Percentiles rank a stretch among this genome's conserved stretches.
Evolutionary conservation across 257 asterid species (phyloP).

Genomic region (Jaltomata sinuosa): DNA sequence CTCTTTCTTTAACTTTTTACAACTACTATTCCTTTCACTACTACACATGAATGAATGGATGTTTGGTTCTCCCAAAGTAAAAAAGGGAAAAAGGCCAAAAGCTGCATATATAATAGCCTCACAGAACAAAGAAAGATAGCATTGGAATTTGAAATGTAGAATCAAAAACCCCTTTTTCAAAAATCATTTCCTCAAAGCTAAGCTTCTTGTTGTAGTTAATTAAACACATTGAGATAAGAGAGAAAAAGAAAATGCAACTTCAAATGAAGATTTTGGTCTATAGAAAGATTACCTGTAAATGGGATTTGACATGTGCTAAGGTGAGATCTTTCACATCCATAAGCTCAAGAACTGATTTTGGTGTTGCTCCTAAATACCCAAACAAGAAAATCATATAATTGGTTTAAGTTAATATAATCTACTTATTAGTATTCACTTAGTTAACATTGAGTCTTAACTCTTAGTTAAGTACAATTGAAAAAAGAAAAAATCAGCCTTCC

Average conservation of each 20-base stretch:
- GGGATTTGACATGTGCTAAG: slow-evolving; percentile 92
- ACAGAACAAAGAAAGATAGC: slow-evolving; percentile 23
- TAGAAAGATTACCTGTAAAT: slow-evolving; percentile 56
- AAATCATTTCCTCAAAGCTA: background rate
- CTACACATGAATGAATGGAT: slow-evolving; percentile 29
- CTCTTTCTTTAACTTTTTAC: background rate
- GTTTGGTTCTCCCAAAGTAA: slow-evolving; percentile 43
- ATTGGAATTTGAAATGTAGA: slow-evolving; percentile 52
- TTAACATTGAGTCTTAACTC: background rate
- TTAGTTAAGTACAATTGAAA: background rate
- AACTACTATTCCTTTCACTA: background rate
- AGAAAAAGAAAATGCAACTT: background rate
- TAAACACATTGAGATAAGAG: background rate
- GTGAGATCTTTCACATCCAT: slow-evolving; percentile 97
- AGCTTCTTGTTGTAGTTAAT: background rate
- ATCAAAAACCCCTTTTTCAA: background rate
- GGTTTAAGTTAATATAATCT: background rate
- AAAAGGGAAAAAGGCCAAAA: slow-evolving; percentile 20
- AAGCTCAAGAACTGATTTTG: slow-evolving; percentile 91
- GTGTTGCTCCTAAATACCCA: slow-evolving; percentile 63
- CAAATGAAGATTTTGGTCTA: background rate
- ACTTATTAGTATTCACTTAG: background rate
- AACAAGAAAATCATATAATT: background rate
- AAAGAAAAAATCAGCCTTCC: background rate
- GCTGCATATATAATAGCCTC: slow-evolving; percentile 13